Conservation (phyloP, 306 rosid species). For the Myrica gale region DNA sequence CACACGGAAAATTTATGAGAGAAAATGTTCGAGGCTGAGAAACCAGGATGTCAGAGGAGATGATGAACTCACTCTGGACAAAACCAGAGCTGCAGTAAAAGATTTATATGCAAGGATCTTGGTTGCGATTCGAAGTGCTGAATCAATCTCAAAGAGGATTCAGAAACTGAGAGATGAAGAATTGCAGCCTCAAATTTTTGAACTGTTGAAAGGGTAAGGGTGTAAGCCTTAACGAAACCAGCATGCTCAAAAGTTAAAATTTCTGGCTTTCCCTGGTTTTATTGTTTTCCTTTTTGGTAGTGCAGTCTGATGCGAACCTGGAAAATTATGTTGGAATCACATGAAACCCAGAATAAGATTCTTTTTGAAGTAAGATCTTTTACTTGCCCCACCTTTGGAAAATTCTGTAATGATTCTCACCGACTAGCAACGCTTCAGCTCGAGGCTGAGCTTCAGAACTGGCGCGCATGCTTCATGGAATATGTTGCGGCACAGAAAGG, state of each 20-base stretch:
- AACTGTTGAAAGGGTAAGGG: conserved; percentile 84
- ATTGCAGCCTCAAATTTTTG: conserved; percentile 80
- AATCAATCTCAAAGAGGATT: conserved; percentile 79
- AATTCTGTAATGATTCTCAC: conserved; percentile 75
- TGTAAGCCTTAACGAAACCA: conserved; percentile 19
- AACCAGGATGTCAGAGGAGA: conserved; percentile 71
- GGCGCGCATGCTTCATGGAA: conserved; percentile 63
- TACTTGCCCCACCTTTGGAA: conserved; percentile 54
- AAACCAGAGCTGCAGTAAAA: conserved; percentile 72
- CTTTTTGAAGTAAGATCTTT: conserved; percentile 71
- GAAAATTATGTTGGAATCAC: conserved; percentile 79
- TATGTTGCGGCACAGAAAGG: conserved; percentile 73
- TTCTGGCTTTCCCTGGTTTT: conserved; percentile 32
- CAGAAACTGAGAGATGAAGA: conserved; percentile 88
- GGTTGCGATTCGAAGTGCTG: conserved; percentile 87
- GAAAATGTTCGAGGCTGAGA: conserved; percentile 61
- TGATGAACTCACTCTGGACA: conserved; percentile 55
- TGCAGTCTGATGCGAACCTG: conserved; percentile 83
- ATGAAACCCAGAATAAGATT: conserved; percentile 86
- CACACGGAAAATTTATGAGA: conserved; percentile 73
- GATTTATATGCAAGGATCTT: conserved; percentile 85
- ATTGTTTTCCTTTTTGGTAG: conserved; percentile 36
- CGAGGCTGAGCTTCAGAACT: conserved; percentile 74
- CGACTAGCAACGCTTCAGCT: conserved; percentile 74
- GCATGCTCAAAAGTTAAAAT: conserved; percentile 11